Base-by-base conservation (phyloP, 2,329 filamentous ascomycete species). In the Cadophora gregata region DNA sequence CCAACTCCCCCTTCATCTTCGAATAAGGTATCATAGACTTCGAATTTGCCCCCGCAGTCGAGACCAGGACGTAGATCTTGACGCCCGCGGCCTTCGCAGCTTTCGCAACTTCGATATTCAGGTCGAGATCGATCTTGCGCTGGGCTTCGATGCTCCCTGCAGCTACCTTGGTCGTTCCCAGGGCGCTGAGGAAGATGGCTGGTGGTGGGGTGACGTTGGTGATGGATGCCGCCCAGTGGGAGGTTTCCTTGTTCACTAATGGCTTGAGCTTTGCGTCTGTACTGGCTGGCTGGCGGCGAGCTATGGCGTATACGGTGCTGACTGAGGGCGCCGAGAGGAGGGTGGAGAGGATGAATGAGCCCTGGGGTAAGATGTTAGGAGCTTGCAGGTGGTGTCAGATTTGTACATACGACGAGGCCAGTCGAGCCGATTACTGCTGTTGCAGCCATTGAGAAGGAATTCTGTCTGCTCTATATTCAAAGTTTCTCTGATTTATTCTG, bases 1-100 rank as follows among this genome's bases (percentile, higher is more conserved):
- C 95, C 48, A 97, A 87, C 73, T 96, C 92, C 27, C 87, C 88
- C 83, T 97, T 97, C 92, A 97, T 96, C 78, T 83, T 83, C 1
- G 79, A 29, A 67, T 91, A 92, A 0, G 81, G 78, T 6, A 90
- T 76, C 1, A 73, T 82, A 70, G 81, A 87, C 69, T 79, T 84
- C 79, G 75, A 82, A 80, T 77, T 86, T n/a, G 81, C 82, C 60
- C 78, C 79, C 58, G 51, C 71, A 59, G 36, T 80, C 33, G 47
- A 83, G 62, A 78, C 75, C 1, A 78, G 66, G 25, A 97, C 89
- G 62, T 76, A 77, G n/a, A 90, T 90, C 71, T 87, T 87, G 12
- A 87, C 85, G 42, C 93, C 93, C 0, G 89, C 87, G 4, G 84
- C 85, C 76, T 90, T 92, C 51, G 94, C 93, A 0, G 90, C 88